Evolutionary conservation across 352 stramenopile species (phyloP), one percentile per base, ranked within the genome.

Genomic region (Globisporangium perplexum): DNA sequence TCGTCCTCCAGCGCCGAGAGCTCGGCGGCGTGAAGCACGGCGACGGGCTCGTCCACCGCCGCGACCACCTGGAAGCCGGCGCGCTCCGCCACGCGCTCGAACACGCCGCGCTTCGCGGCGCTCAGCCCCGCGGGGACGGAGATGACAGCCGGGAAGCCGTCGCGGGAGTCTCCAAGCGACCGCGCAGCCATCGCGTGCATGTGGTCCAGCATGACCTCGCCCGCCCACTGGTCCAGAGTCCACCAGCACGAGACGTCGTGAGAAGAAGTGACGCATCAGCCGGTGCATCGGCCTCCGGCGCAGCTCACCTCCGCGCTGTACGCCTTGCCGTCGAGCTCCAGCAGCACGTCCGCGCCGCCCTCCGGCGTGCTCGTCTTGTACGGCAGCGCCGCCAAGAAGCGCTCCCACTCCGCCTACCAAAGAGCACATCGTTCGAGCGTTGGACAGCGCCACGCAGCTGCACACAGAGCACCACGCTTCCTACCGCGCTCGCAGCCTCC

Each of bases 21-120:
- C 47, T 86, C 76, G 7, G 59, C 72, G 7, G 75, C 74, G 54
- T 87, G 66, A 22, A 89, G 52, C 11, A 75, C 80, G 12, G 80
- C 80, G n/a, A 91, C 55, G 1, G 77, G 70, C 45, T 91, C 80
- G 24, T 81, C 67, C 5, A 91, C 60, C 0, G 72, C 71, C 28
- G 68, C 68, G 42, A 88, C 55, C 14, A 89, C 70, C 8, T 80
- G 63, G 20, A 88, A 88, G 0, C 77, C 77, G 0, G 77, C 80
- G 17, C 65, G 74, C 6, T 70, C 53, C 0, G 77, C 77, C 7
- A 85, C 59, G n/a, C 72, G 68, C 44, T 85, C 72, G 39, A 85
- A 68, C 1, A 59, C 52, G 10, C 47, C 52, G 30, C 72, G 62
- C 39, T 85, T 64, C 6, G 66, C 52, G 10, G 74, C 59, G 28